Percentiles rank a stretch among this genome's conserved stretches.
Conservation (phyloP, 495 filamentous ascomycete species). For the Platismatia glauca region DNA sequence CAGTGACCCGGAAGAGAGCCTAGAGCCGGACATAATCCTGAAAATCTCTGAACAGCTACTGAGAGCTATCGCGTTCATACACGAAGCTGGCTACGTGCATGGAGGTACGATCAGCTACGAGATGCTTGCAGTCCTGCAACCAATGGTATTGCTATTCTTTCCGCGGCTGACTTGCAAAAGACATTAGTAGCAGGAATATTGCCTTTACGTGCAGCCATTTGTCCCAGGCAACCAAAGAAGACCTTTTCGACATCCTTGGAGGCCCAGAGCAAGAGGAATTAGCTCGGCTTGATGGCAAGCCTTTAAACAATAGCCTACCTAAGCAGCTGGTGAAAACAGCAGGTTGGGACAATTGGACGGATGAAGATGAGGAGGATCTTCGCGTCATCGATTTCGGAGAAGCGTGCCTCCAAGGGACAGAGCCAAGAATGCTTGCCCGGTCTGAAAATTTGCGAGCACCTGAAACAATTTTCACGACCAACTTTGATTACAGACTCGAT, state of each 20-base stretch:
- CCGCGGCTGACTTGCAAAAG: neutral
- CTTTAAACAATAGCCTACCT: conserved; percentile 29
- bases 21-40: conserved; percentile 22
- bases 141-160: neutral
- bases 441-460: conserved; percentile 33
- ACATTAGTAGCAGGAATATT: conserved; percentile 1
- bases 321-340: conserved; percentile 32
- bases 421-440: conserved; percentile 30
- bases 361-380: conserved; percentile 35
- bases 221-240: conserved; percentile 23
- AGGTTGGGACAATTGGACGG: conserved; percentile 30
- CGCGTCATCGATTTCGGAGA: conserved; percentile 40
- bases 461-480: conserved; percentile 35
- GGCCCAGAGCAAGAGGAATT: conserved; percentile 32
- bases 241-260: conserved; percentile 31
- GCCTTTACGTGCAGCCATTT: conserved; percentile 13
- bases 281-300: conserved; percentile 29
- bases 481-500: conserved; percentile 36
- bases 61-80: conserved; percentile 27
- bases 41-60: conserved; percentile 28
- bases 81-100: conserved; percentile 32
- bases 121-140: neutral
- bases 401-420: conserved; percentile 28
- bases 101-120: conserved; percentile 29
- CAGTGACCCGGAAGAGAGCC: too few species aligned